Base-by-base conservation (phyloP, 306 rosid species). In the Vigna hirtella region DNA sequence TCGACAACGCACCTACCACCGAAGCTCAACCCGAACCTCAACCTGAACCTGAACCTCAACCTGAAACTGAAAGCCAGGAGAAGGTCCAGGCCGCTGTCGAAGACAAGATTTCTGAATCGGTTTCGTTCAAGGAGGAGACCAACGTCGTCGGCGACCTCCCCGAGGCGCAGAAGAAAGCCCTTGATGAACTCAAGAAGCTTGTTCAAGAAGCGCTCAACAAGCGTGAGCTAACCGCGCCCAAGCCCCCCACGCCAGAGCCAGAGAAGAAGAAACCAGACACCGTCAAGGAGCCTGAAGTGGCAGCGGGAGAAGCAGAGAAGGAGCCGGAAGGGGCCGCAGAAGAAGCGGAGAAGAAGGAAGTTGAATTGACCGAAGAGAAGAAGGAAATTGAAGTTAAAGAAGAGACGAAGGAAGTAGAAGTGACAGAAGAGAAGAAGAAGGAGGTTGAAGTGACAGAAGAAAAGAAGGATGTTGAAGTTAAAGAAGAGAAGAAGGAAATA, bases 111-210 rank as follows among this genome's bases (percentile, higher is more conserved):
- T 49, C 91, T 1, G 90, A 90, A 72, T 95, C 98, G 9, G 96
- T 89, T 62, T 95, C 98, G 14, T 95, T 95, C 86, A 95, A 95
- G 88, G 98, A 95, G 48, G 98, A 95, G 73, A 90, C 71, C 82
- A 86, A 92, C 83, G 97, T 91, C 0, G 98, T 86, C 0, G 72
- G 65, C 3, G 98, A 95, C 14, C 93, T 95, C 18, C 98, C 98
- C 2, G 98, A 95, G 2, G 43, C 83, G 0, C 96, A 95, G 48
- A 92, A 87, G 87, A 95, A 95, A 76, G 97, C 97, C 2, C 90
- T 94, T 3, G 90, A 88, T 10, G 98, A 94, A 17, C 81, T 94
- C 59, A 94, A 90, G 74, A 83, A 57, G 3, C 88, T 91, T 34
- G 52, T 95, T 70, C 92, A 91, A 67, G 93, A 92, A 1, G 93